Base-by-base conservation (phyloP, 148 eudicot species). In the Fagopyrum tataricum region DNA sequence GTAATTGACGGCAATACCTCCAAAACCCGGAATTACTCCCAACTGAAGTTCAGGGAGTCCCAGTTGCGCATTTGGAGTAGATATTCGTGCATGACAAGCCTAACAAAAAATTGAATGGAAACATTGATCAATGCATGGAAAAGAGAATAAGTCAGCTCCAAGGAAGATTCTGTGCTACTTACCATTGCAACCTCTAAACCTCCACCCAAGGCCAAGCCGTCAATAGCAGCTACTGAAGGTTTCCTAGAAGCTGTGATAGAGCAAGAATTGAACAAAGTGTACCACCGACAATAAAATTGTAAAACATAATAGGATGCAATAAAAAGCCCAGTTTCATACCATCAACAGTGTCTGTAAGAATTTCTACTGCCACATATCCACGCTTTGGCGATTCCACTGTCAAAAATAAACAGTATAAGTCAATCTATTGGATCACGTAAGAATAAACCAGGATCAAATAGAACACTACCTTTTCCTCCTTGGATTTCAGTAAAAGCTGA, bases 171-270 rank as follows among this genome's bases (percentile, higher is more conserved):
- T 31, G 6, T 59, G 48, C 20, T 13, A 80, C 91, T 74, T 83
- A 95, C 98, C 98, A 95, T 95, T 70, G 98, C 93, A 79, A 95
- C 93, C 82, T 95, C 98, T 79, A 95, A 72, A 39, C 98, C 98
- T 74, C 97, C 98, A 78, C 98, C 98, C 68, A 91, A 81, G 51
- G 98, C 97, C 51, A 91, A 84, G 73, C 98, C 98, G 82, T 95
- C 97, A 73, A 95, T 86, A 71, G 98, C 97, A 72, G 96, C 97
- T 77, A 95, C 98, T 37, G 92, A 87, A 31, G 98, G 98, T 76
- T 95, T 95, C 71, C 77, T 88, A 20, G 93, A 91, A 82, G 89
- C 98, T 95, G 80, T 15, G 70, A 48, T 58, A 74, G 64, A 21
- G 72, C 64, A 78, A 46, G 26, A 18, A 47, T 49, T 52, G 15